Evolutionary conservation across 2,329 filamentous ascomycete genomes (phyloP), one percentile per base, ranked within the genome.

Genomic region (Xylaria multiplex): DNA sequence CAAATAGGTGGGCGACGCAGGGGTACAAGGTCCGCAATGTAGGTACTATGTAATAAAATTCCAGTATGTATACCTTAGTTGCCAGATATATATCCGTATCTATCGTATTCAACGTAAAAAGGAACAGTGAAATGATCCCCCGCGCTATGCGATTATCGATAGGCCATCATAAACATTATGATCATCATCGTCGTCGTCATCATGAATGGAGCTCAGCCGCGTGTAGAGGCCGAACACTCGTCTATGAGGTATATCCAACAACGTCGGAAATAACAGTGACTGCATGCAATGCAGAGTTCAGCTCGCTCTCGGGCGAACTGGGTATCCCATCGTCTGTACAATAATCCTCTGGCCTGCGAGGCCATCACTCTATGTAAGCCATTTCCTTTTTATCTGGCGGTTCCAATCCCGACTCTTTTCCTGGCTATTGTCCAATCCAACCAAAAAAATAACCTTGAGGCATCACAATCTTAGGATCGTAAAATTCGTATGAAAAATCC

Each of bases 331-430:
- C 59, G 32, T 53, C 52, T 46, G 53, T 57, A 50, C 62, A 60
- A 66, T 57, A 61, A 69, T 62, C 69, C 69, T 67, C 71, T 72
- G 70, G 70, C 71, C 66, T 35, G 32, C 35, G 56, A 70, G 73
- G 72, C 71, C 71, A 71, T 72, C 69, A 49, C 68, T 75, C 72
- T 75, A 74, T 75, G 70, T 66, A 71, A 71, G 66, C 63, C 72
- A 68, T 54, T 64, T 50, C 53, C 37, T 64, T 59, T 65, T 57
- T 58, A 62, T 61, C 53, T 60, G 70, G 62, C 65, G 45, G 54
- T 60, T 52, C 66, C 60, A 59, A 50, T 43, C 43, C 55, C 59
- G 49, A 43, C 37, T 54, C 53, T 48, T 53, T 62, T 57, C 53
- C 48, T 45, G 50, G 32, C 40, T 19, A 19, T 55, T 55, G 46